phyloP scores from a whole-genome alignment of 2,329 filamentous ascomycete genomes.

The Cladophialophora bantiana region DNA sequence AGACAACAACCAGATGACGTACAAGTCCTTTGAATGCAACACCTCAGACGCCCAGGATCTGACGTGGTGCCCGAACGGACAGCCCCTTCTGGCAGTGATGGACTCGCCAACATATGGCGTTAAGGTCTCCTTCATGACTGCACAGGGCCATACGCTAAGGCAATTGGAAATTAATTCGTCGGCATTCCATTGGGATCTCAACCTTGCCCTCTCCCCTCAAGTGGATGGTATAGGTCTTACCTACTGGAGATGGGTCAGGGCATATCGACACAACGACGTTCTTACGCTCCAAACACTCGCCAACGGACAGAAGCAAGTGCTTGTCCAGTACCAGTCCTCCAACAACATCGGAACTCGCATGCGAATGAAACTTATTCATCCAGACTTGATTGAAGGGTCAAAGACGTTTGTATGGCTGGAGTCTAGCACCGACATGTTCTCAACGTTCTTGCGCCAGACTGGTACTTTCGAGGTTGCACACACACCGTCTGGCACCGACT shows the following conservation, averaged over 20 bases:
- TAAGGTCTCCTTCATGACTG: conserved; percentile 37
- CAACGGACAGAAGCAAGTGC: conserved; percentile 32
- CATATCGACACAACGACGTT: background rate
- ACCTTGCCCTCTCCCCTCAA: conserved; percentile 1
- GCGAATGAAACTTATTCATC: conserved; percentile 27
- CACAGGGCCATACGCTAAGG: conserved; percentile 36
- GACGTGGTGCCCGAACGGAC: conserved; percentile 34
- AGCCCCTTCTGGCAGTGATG: conserved; percentile 33
- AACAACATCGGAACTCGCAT: conserved; percentile 21
- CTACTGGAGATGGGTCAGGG: conserved; percentile 25
- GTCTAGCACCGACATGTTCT: conserved; percentile 1
- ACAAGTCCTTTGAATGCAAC: conserved; percentile 33
- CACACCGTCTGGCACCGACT: background rate
- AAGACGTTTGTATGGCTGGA: conserved; percentile 38
- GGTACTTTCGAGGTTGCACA: conserved; percentile 26
- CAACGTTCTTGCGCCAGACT: conserved; percentile 27
- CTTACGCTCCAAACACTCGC: conserved; percentile 27
- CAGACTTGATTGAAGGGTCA: conserved; percentile 32
- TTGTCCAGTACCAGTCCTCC: conserved; percentile 29
- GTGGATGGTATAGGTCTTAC: conserved; percentile 29
- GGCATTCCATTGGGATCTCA: conserved; percentile 11
- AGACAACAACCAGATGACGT: conserved; percentile 18
- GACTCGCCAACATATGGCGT: conserved; percentile 36
- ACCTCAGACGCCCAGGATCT: conserved; percentile 37
- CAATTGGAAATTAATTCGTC: conserved; percentile 33